Evolutionary conservation across 441 rosid species (phyloP).

Genomic region (Flueggea neowawraea): DNA sequence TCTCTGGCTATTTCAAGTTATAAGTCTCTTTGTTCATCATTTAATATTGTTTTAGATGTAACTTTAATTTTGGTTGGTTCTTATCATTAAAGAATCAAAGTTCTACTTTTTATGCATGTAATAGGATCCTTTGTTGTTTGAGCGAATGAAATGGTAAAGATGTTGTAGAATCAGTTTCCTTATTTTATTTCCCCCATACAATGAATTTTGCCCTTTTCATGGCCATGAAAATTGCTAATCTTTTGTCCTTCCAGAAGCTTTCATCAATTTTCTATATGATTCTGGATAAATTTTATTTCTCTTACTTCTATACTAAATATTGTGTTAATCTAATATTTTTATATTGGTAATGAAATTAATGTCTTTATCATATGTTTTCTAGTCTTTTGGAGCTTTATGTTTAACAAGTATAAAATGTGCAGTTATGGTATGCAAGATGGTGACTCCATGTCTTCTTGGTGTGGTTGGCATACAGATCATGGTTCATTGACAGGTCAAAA

Average conservation of each 20-base stretch:
- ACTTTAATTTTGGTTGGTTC: neutral
- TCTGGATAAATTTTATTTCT: too few species aligned
- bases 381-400: constrained; percentile 11
- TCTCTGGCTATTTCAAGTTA: neutral
- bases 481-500: constrained; percentile 78
- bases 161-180: too few species aligned
- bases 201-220: too few species aligned
- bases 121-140: too few species aligned
- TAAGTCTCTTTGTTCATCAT: neutral
- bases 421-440: constrained; percentile 41
- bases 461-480: constrained; percentile 98
- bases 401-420: constrained; percentile 22
- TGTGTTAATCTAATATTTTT: too few species aligned
- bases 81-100: neutral
- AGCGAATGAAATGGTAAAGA: too few species aligned
- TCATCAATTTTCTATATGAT: too few species aligned
- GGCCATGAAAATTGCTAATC: too few species aligned
- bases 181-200: too few species aligned
- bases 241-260: too few species aligned
- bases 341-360: too few species aligned
- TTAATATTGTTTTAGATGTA: neutral
- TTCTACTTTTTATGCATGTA: neutral
- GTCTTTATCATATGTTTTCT: neutral
- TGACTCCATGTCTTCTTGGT: constrained; percentile 82
- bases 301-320: too few species aligned